Percentiles rank a stretch among this genome's conserved stretches.
phyloP scores from a whole-genome alignment of 352 stramenopile genomes.

The Thalassiosira livingstoniorum region DNA sequence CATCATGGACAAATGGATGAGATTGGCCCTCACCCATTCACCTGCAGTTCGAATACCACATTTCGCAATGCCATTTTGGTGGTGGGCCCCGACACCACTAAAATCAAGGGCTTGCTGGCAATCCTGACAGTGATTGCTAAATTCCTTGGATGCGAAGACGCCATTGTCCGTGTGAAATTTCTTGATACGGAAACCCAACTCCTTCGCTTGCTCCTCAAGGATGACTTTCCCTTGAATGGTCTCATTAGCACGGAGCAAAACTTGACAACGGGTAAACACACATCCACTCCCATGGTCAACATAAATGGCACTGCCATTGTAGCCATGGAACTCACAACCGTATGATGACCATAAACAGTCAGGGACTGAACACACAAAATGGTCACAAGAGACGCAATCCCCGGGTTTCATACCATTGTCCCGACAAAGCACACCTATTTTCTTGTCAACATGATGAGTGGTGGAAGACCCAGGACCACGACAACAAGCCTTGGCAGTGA shows the following conservation, averaged over 20 bases:
- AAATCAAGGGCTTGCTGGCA: slow-evolving; percentile 24
- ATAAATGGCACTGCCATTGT: slow-evolving; percentile 8
- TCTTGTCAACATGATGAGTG: background rate
- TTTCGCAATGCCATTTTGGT: slow-evolving; percentile 63
- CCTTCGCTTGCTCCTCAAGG: background rate
- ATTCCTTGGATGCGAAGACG: background rate
- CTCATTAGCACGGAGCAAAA: background rate
- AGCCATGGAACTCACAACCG: slow-evolving; percentile 7
- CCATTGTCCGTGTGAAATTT: slow-evolving; percentile 19
- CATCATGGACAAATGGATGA: slow-evolving; percentile 58
- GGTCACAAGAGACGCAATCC: slow-evolving; percentile 20
- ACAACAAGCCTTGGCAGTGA: background rate
- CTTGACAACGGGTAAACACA: background rate
- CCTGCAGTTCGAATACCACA: slow-evolving; percentile 51
- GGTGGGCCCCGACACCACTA: slow-evolving; percentile 16
- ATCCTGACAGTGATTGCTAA: slow-evolving; percentile 3
- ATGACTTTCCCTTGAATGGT: background rate
- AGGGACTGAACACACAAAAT: background rate
- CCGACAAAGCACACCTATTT: background rate
- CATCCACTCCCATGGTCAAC: slow-evolving; percentile 8
- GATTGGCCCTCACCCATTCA: slow-evolving; percentile 35
- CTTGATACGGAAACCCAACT: background rate
- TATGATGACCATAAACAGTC: background rate
- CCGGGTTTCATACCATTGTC: background rate
- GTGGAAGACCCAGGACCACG: background rate